These are phyloP conservation scores for Friedmanniomyces endolithicus DNA, from an alignment of 495 filamentous ascomycete genomes.

Conservation along the genomic window DNA sequence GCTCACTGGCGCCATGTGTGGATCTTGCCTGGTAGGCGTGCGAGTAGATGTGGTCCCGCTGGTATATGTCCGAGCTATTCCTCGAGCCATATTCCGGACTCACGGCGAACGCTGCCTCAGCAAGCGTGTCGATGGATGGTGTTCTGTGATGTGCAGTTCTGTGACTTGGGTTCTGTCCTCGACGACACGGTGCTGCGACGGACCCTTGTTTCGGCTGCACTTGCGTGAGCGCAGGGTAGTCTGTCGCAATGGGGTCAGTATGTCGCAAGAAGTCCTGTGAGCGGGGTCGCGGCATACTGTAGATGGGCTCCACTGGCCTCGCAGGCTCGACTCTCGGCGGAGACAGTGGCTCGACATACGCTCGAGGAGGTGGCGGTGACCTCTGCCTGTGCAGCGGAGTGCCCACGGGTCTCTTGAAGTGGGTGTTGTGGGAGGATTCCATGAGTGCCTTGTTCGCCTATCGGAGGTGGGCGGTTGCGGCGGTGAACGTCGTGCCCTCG, in stretches of 20 bases:
- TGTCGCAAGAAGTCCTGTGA: background rate
- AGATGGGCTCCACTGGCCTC: conserved; percentile 13
- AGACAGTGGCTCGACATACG: conserved; percentile 28
- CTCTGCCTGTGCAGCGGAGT: conserved; percentile 14
- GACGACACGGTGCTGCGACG: conserved; percentile 1
- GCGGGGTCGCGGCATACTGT: background rate
- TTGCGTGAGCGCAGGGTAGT: conserved; percentile 15
- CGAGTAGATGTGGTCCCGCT: background rate
- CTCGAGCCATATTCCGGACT: conserved; percentile 19
- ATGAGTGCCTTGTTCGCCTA: background rate
- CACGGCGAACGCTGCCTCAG: conserved; percentile 23
- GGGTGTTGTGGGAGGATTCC: conserved; percentile 8
- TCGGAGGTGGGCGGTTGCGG: background rate
- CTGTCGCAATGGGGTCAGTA: background rate
- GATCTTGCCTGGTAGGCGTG: conserved; percentile 12
- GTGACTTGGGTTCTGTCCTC: background rate
- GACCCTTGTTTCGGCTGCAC: background rate
- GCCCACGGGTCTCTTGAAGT: conserved; percentile 8
- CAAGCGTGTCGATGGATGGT: conserved; percentile 29
- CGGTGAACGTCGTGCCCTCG: background rate
- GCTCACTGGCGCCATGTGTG: conserved; percentile 29
- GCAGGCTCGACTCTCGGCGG: conserved; percentile 11
- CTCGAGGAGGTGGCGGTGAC: conserved; percentile 26
- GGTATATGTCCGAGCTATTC: conserved; percentile 9
- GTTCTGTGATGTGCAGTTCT: conserved; percentile 11